Conservation (phyloP, 148 eudicot genomes). For the Heliosperma pusillum region DNA sequence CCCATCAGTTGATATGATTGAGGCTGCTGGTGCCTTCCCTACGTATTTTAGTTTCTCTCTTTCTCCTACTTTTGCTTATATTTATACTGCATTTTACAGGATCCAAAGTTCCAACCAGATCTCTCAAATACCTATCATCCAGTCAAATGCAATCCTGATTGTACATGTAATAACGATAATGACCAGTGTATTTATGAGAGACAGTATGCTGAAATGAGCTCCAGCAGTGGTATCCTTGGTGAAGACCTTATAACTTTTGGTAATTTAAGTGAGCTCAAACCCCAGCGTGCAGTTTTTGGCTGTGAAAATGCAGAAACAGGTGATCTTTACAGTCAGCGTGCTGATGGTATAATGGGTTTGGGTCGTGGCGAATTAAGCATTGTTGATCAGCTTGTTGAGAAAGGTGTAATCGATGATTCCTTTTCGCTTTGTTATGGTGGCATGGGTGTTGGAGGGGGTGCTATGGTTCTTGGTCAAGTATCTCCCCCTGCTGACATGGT, state of each 20-base stretch:
- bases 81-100: conserved; percentile 33
- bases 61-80: neutral
- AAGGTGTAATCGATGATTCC: conserved; percentile 69
- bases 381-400: conserved; percentile 89
- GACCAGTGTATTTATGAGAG: conserved; percentile 74
- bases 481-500: conserved; percentile 73
- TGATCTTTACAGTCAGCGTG: conserved; percentile 83
- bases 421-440: conserved; percentile 97
- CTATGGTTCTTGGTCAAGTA: conserved; percentile 94
- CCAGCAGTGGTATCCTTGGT: conserved; percentile 92
- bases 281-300: conserved; percentile 87
- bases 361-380: conserved; percentile 90
- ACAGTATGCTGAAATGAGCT: conserved; percentile 95
- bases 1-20: neutral
- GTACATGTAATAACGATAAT: conserved; percentile 55
- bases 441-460: conserved; percentile 90
- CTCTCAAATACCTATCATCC: conserved; percentile 69
- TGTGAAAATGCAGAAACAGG: conserved; percentile 95
- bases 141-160: conserved; percentile 72
- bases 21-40: neutral
- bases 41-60: conserved; percentile 3
- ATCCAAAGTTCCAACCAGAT: conserved; percentile 83
- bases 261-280: conserved; percentile 69
- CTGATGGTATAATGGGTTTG: conserved; percentile 98
- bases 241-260: conserved; percentile 87